A percentile compares a stretch with the other conserved stretches of the same genome.
phyloP scores from a whole-genome alignment of 352 stramenopile species.

The Nothophytophthora sp. region DNA sequence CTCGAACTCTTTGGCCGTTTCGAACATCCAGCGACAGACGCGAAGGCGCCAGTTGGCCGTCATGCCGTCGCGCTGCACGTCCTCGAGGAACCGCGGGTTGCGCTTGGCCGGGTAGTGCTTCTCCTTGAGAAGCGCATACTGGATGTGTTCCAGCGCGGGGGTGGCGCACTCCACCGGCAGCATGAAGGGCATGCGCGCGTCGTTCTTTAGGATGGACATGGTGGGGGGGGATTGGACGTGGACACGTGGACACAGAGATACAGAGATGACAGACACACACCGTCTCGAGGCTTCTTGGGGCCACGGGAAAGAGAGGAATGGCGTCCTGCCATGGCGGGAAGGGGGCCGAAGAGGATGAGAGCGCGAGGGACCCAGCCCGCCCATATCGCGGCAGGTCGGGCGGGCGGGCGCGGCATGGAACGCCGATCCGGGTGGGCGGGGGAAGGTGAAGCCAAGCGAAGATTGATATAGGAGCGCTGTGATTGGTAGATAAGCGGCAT shows the following conservation, averaged over 20 bases:
- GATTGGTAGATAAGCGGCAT: no score
- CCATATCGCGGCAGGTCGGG: neutral
- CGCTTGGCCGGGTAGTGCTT: slow-evolving; percentile 27
- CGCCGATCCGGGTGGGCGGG: slow-evolving; percentile 6
- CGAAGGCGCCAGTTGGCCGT: slow-evolving; percentile 61
- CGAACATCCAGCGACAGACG: slow-evolving; percentile 84
- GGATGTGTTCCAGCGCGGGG: slow-evolving; percentile 33
- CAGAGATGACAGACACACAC: slow-evolving; percentile 10
- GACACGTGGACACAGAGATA: slow-evolving; percentile 14
- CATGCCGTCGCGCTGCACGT: slow-evolving; percentile 64
- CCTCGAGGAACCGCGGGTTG: slow-evolving; percentile 43
- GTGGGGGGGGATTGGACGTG: neutral
- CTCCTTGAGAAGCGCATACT: slow-evolving; percentile 41
- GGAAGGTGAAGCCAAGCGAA: no score
- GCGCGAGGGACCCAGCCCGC: neutral
- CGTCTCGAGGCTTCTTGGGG: slow-evolving; percentile 19
- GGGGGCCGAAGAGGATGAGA: slow-evolving; percentile 7
- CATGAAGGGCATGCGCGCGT: slow-evolving; percentile 29
- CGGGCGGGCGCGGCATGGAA: neutral
- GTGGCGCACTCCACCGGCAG: slow-evolving; percentile 21
- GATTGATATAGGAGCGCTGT: no score
- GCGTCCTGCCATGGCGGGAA: slow-evolving; percentile 10
- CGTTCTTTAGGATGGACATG: slow-evolving; percentile 9
- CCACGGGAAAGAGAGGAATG: slow-evolving; percentile 42
- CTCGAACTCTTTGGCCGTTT: slow-evolving; percentile 74